Conservation (phyloP, 257 asterid species). For the Lycium barbarum region DNA sequence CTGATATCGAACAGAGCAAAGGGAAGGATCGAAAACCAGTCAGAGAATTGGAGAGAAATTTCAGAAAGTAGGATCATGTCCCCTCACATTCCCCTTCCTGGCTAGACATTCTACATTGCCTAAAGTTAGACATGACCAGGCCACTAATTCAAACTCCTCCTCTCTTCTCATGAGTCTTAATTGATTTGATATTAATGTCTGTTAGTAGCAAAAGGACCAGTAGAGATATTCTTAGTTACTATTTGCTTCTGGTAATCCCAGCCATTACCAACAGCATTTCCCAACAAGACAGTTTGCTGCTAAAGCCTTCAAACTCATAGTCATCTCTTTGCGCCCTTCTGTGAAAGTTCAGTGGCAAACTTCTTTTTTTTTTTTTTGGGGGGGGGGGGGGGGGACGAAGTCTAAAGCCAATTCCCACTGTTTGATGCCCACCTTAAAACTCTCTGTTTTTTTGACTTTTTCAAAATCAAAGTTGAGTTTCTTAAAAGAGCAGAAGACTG, state of each 20-base stretch:
- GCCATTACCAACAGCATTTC: slow-evolving; percentile 17
- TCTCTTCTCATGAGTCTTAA: not conserved
- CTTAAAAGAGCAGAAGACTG: slow-evolving; percentile 4
- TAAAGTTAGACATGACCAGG: not conserved
- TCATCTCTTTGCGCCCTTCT: not conserved
- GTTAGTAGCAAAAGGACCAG: slow-evolving; percentile 13
- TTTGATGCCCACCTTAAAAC: slow-evolving; percentile 21
- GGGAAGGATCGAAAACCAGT: not conserved
- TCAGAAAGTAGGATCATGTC: not conserved
- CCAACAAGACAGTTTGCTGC: not conserved
- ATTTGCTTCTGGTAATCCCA: slow-evolving; percentile 6
- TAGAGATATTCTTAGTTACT: not conserved
- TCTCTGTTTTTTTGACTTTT: not conserved
- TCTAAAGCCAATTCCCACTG: not conserved
- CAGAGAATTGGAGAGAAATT: not conserved
- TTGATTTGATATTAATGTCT: not conserved
- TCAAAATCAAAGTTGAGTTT: not conserved
- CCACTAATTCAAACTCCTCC: not conserved
- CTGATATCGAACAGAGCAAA: slow-evolving; percentile 5
- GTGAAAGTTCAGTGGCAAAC: not conserved
- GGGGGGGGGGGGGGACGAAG: no score
- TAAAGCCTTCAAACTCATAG: not conserved
- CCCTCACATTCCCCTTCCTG: not conserved
- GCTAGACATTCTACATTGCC: not conserved
- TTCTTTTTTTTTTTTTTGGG: not conserved